phyloP scores from a whole-genome alignment of 768 basidiomycete species.

The Trametes maxima region DNA sequence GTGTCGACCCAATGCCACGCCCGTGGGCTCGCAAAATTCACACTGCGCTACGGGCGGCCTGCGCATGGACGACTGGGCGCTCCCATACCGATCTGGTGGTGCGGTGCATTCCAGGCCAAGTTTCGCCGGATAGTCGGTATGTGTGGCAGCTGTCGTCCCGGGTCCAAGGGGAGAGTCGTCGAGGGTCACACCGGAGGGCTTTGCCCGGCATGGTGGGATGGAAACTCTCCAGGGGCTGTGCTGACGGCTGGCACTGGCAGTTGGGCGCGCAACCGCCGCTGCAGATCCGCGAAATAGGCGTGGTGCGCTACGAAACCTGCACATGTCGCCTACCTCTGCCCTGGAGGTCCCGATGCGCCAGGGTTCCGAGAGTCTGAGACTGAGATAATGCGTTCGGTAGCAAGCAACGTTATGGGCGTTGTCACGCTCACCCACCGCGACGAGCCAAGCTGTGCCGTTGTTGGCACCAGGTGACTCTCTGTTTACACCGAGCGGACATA shows the following conservation, averaged over 20 bases:
- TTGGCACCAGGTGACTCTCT: not conserved
- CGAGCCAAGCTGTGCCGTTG: conserved; percentile 3
- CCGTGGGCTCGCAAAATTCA: conserved; percentile 16
- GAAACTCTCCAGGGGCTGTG: not conserved
- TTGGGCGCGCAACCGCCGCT: not conserved
- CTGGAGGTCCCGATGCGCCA: not conserved
- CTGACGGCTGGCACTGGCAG: not conserved
- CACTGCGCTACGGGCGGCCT: conserved; percentile 12
- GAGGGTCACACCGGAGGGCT: conserved; percentile 6
- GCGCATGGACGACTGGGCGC: not conserved
- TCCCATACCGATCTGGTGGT: conserved; percentile 22
- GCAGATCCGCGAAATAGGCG: conserved; percentile 9
- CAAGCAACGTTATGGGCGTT: not conserved
- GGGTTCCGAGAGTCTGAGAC: not conserved
- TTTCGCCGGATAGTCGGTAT: conserved; percentile 23
- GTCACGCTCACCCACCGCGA: not conserved
- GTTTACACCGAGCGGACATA: conserved; percentile 1
- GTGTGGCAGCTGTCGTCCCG: conserved; percentile 5
- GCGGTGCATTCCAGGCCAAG: conserved; percentile 12
- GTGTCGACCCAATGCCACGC: conserved; percentile 1
- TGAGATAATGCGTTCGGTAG: not conserved
- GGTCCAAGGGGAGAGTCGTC: conserved; percentile 3
- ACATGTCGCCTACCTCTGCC: not conserved
- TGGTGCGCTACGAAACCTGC: conserved; percentile 6
- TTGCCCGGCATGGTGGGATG: not conserved